Conservation (phyloP, 352 stramenopile genomes). For the Pythium angustatum region DNA sequence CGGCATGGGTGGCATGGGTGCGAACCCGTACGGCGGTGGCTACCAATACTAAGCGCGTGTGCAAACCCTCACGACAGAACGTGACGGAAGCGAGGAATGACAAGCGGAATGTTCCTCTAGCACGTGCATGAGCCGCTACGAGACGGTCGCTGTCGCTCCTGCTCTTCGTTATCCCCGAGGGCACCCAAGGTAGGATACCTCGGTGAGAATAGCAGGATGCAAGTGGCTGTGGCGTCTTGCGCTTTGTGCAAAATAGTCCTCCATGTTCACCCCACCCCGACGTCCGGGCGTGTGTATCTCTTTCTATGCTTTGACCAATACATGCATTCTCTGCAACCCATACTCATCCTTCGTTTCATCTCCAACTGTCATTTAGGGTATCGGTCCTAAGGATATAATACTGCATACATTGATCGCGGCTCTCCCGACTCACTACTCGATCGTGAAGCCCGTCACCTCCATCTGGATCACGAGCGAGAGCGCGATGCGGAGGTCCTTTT, state of each 20-base stretch:
- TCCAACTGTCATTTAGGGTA: neutral
- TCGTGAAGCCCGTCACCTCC: slow-evolving; percentile 86
- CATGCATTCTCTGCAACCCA: slow-evolving; percentile 20
- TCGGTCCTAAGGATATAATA: no score
- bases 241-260: neutral
- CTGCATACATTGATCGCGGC: slow-evolving; percentile 9
- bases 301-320: slow-evolving; percentile 28
- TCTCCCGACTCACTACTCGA: slow-evolving; percentile 66
- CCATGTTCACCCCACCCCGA: neutral
- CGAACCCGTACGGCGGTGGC: slow-evolving; percentile 36
- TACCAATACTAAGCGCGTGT: slow-evolving; percentile 37
- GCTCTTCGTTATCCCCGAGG: slow-evolving; percentile 18
- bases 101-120: slow-evolving; percentile 11
- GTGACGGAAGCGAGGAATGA: slow-evolving; percentile 16
- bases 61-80: neutral
- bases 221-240: slow-evolving; percentile 18
- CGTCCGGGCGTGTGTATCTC: slow-evolving; percentile 23
- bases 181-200: slow-evolving; percentile 31
- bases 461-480: slow-evolving; percentile 86
- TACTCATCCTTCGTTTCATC: neutral
- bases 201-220: slow-evolving; percentile 21
- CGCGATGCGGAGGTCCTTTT: slow-evolving; percentile 78
- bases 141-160: slow-evolving; percentile 13
- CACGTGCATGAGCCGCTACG: neutral
- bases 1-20: slow-evolving; percentile 39